Base-by-base conservation (phyloP, 768 basidiomycete genomes). In the Trametes sanguinea region DNA sequence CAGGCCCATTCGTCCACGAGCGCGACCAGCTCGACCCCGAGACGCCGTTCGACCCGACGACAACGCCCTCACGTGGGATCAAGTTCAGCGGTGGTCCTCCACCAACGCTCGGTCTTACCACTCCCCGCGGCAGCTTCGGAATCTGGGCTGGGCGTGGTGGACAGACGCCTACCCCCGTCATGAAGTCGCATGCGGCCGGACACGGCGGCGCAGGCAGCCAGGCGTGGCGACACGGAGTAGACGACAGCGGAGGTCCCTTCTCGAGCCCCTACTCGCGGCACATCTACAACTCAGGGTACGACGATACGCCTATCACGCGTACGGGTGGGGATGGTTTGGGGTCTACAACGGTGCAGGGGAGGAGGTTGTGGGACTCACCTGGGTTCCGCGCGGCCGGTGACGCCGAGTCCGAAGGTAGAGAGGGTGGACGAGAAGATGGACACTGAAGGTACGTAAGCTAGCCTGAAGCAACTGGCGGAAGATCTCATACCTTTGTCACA, bases 61-160 rank as follows among this genome's bases (percentile, higher is more conserved):
- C 89, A 17, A 92, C 90, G 8, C 90, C 90, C 3, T 92, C 90
- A n/a, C 78, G 90, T 46, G 89, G 90, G 4, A 85, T 90, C 66
- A 84, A 78, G 68, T 85, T 89, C 66, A 79, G 78, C 45, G 69
- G 63, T 11, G 63, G 63, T 2, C 63, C 63, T 8, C 63, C 63
- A 14, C 63, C 63, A 1, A 64, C 63, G 13, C 63, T 64, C 11
- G 63, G 63, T 10, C 39, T 64, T 10, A 60, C 63, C 14, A 64
- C 72, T 3, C 70, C 65, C 35, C 72, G 72, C 51, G 76, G 76
- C 43, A 73, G 69, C 44, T 69, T 52, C 51, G 61, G 50, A 6
- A 35, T 55, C 22, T 57, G 64, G 60, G 57, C 54, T 5, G 53
- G 42, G 16, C 56, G 62, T 2, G 50, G 51, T 1, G 59, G 58